Evolutionary conservation across 1,284 basidiomycete species (phyloP).

Genomic region (Irpex sp.): DNA sequence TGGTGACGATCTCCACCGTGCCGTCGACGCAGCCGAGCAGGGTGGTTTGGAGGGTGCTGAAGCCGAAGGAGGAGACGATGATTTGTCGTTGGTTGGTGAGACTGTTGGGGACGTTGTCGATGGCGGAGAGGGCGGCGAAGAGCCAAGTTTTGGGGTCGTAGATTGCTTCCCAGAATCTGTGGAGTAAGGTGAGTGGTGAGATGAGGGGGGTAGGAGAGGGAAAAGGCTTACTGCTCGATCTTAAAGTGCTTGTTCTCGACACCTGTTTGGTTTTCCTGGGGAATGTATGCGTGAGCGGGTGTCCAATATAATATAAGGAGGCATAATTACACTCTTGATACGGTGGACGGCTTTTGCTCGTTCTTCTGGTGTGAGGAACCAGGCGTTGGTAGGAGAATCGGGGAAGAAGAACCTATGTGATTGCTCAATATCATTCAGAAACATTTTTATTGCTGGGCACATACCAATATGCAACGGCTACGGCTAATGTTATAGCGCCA

Average conservation of each 20-base stretch:
- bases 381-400: conserved; percentile 62
- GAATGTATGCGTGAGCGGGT: conserved; percentile 15
- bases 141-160: conserved; percentile 66
- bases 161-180: conserved; percentile 61
- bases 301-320: neutral
- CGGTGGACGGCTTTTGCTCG: conserved; percentile 56
- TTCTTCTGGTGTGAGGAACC: conserved; percentile 61
- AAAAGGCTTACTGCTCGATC: conserved; percentile 33
- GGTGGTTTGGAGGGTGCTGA: conserved; percentile 57
- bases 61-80: conserved; percentile 64
- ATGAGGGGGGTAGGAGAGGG: neutral
- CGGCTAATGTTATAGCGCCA: conserved; percentile 51
- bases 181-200: neutral
- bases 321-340: conserved; percentile 42
- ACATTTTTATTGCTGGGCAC: neutral
- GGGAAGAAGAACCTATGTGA: conserved; percentile 47
- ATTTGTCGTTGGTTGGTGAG: conserved; percentile 65
- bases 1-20: conserved; percentile 62
- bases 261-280: conserved; percentile 34
- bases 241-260: conserved; percentile 37
- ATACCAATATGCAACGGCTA: conserved; percentile 48
- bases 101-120: conserved; percentile 65
- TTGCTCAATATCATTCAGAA: neutral
- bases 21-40: conserved; percentile 66
- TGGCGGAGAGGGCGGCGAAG: conserved; percentile 57